Evolutionary conservation across 768 basidiomycete species (phyloP).

Genomic region (Psilocybe subaeruginosa): DNA sequence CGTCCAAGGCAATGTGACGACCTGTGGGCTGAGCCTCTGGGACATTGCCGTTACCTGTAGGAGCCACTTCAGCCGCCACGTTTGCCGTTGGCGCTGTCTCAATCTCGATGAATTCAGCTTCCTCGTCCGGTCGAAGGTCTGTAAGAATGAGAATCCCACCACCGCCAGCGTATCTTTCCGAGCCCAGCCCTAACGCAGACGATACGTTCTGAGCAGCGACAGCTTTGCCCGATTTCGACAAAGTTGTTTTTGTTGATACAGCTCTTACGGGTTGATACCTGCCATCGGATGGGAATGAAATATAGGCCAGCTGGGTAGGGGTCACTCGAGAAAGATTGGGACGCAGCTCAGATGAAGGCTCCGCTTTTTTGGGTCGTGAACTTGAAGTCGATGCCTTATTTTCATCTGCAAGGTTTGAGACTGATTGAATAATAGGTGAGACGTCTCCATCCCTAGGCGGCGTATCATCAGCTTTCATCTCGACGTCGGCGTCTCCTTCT

Average conservation of each 20-base stretch:
- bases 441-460: slow-evolving; percentile 56
- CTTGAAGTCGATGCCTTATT: slow-evolving; percentile 36
- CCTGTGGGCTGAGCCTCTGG: slow-evolving; percentile 37
- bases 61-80: slow-evolving; percentile 27
- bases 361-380: slow-evolving; percentile 62
- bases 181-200: slow-evolving; percentile 34
- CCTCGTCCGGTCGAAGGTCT: slow-evolving; percentile 72
- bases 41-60: slow-evolving; percentile 33
- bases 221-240: slow-evolving; percentile 37
- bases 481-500: slow-evolving; percentile 66
- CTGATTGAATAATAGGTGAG: slow-evolving; percentile 57
- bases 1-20: slow-evolving; percentile 70
- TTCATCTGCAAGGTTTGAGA: slow-evolving; percentile 51
- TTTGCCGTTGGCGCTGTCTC: slow-evolving; percentile 37
- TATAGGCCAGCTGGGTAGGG: slow-evolving; percentile 82
- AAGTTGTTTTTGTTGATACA: slow-evolving; percentile 53
- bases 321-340: slow-evolving; percentile 93
- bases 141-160: slow-evolving; percentile 87
- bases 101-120: slow-evolving; percentile 73
- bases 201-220: slow-evolving; percentile 31
- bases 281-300: slow-evolving; percentile 77
- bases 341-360: slow-evolving; percentile 75
- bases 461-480: slow-evolving; percentile 72
- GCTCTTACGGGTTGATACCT: slow-evolving; percentile 91
- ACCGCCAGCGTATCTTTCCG: slow-evolving; percentile 74